These are phyloP conservation scores for Trichoderma simmonsii DNA, from an alignment of 2,329 filamentous ascomycete genomes.

Conservation along the genomic window DNA sequence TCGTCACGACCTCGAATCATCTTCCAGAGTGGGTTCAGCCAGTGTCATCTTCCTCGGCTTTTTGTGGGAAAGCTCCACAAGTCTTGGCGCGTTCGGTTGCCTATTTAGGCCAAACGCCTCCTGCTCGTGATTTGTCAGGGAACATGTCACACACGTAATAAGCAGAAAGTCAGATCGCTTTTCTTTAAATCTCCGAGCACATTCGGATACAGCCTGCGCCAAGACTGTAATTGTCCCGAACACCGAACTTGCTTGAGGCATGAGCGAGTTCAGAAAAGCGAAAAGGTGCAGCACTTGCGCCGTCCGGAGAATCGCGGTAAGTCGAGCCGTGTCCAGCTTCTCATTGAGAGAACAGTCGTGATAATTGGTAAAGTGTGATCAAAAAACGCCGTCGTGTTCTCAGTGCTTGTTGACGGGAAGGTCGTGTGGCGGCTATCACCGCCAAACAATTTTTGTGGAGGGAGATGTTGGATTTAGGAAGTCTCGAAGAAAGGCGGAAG, in stretches of 20 bases:
- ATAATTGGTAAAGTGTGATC: background rate
- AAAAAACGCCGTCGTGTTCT: background rate
- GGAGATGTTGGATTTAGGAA: background rate
- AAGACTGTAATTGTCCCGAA: background rate
- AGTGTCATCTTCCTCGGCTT: background rate
- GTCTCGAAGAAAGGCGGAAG: background rate
- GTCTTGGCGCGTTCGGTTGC: background rate
- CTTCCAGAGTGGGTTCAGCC: background rate
- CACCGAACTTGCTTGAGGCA: background rate
- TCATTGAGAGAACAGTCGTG: background rate
- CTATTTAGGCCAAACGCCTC: background rate
- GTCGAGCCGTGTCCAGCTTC: conserved; percentile 8
- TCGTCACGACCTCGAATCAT: background rate
- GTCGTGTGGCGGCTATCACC: background rate
- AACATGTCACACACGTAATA: background rate
- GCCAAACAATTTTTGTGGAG: background rate
- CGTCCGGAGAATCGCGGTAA: background rate
- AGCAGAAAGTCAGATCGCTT: background rate
- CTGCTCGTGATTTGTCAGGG: background rate
- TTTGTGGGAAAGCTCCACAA: background rate
- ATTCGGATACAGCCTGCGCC: background rate
- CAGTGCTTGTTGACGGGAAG: background rate
- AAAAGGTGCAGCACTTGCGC: background rate
- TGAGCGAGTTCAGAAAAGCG: background rate
- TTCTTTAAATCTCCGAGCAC: background rate